Evolutionary conservation across 352 stramenopile genomes (phyloP).

Genomic region (Phytophthora megakarya): DNA sequence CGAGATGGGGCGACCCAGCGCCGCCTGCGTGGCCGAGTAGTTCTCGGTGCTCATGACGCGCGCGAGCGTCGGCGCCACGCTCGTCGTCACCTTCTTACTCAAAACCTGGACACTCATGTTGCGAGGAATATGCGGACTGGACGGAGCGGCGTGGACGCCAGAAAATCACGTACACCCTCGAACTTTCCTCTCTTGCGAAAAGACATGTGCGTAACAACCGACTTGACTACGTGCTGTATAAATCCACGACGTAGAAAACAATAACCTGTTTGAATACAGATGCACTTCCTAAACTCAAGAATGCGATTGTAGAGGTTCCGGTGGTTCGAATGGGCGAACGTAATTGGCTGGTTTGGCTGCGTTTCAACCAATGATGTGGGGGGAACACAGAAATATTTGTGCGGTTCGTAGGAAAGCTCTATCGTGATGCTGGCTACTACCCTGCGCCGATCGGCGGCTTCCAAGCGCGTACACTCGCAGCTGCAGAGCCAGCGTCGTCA

Average conservation of each 20-base stretch:
- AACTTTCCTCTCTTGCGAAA: too few relatives aligned
- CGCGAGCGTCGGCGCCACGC: constrained; percentile 32
- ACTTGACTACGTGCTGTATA: not conserved
- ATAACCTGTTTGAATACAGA: constrained; percentile 9
- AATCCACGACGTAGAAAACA: not conserved
- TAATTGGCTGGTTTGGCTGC: constrained; percentile 7
- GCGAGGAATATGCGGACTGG: constrained; percentile 26
- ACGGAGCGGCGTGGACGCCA: too few relatives aligned
- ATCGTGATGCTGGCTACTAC: constrained; percentile 53
- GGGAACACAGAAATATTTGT: constrained; percentile 16
- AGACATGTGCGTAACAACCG: constrained; percentile 11
- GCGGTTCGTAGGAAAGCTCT: constrained; percentile 21
- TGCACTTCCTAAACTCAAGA: constrained; percentile 1
- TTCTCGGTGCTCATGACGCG: constrained; percentile 39
- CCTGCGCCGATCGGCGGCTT: constrained; percentile 48
- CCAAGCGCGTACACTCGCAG: constrained; percentile 48
- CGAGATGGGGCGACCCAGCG: constrained; percentile 91
- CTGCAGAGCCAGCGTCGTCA: constrained; percentile 72
- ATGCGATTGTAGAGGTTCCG: constrained; percentile 14
- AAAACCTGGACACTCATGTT: constrained; percentile 44
- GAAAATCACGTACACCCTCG: too few relatives aligned
- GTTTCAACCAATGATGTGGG: constrained; percentile 31
- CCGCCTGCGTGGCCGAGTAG: constrained; percentile 89
- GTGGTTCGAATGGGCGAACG: constrained; percentile 7
- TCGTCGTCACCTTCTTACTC: constrained; percentile 34